A percentile compares a stretch with the other conserved stretches of the same genome.
Evolutionary conservation across 495 filamentous ascomycete genomes (phyloP).

Genomic region (Aspergillus kassunensis): DNA sequence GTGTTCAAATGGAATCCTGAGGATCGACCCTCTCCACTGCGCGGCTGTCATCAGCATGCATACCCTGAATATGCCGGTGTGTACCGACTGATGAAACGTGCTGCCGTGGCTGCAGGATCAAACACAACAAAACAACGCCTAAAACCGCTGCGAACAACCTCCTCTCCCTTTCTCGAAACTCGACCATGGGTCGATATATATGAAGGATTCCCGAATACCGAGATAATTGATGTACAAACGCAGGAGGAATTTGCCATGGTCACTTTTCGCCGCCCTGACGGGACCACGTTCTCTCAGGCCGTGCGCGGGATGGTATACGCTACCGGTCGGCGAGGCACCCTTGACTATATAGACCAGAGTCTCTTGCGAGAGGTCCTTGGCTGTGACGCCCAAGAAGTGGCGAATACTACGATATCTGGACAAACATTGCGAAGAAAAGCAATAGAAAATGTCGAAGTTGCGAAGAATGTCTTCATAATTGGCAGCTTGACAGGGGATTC

Average conservation of each 20-base stretch:
- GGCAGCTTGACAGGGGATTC: conserved; percentile 65
- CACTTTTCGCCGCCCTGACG: conserved; percentile 44
- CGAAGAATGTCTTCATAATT: conserved; percentile 53
- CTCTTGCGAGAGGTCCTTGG: conserved; percentile 51
- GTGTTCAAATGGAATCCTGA: conserved; percentile 60
- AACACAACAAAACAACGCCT: conserved; percentile 15
- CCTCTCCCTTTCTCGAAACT: conserved; percentile 41
- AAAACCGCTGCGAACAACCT: conserved; percentile 33
- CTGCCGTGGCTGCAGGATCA: conserved; percentile 30
- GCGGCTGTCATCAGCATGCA: conserved; percentile 58
- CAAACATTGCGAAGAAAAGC: conserved; percentile 55
- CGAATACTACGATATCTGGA: conserved; percentile 43
- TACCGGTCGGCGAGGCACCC: conserved; percentile 56
- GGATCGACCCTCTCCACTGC: conserved; percentile 53
- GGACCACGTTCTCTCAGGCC: conserved; percentile 38
- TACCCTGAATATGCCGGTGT: conserved; percentile 66
- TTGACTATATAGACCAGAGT: conserved; percentile 49
- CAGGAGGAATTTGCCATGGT: conserved; percentile 34
- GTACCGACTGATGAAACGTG: conserved; percentile 60
- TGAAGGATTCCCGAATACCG: conserved; percentile 57
- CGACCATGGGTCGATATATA: conserved; percentile 51
- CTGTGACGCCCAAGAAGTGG: conserved; percentile 12
- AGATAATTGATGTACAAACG: conserved; percentile 41
- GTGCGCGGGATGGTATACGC: conserved; percentile 56
- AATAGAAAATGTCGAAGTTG: conserved; percentile 51